A percentile compares a stretch with the other conserved stretches of the same genome.
phyloP scores from a whole-genome alignment of 1,284 basidiomycete species.

The Cryptococcus sp. region DNA sequence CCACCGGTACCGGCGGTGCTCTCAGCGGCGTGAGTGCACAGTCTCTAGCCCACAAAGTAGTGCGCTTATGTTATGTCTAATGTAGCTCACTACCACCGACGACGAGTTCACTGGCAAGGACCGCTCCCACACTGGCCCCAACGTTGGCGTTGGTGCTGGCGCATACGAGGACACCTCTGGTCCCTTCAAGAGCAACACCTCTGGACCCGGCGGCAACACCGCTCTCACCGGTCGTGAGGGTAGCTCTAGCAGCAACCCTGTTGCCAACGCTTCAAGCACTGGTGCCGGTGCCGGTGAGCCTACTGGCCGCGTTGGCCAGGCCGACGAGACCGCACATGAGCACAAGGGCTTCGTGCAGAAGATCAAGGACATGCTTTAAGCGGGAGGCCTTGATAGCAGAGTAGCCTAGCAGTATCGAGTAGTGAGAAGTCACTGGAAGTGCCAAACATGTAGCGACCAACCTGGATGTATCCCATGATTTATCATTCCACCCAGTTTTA shows the following conservation, averaged over 20 bases:
- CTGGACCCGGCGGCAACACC: conserved; percentile 34
- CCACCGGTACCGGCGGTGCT: conserved; percentile 5
- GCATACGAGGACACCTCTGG: conserved; percentile 36
- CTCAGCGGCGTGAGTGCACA: conserved; percentile 7
- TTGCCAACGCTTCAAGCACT: conserved; percentile 22
- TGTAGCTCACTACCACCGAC: conserved; percentile 35
- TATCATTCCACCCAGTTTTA: no score
- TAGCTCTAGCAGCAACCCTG: conserved; percentile 30
- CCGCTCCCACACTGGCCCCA: conserved; percentile 15
- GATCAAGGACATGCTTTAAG: conserved; percentile 31
- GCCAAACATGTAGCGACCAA: no score
- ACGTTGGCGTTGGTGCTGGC: conserved; percentile 16
- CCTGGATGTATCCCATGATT: no score
- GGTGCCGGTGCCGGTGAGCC: conserved; percentile 7
- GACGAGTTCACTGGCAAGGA: conserved; percentile 35
- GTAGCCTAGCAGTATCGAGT: no score
- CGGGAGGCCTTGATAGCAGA: not conserved
- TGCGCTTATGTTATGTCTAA: not conserved
- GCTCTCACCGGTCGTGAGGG: conserved; percentile 45
- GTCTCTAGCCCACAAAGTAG: conserved; percentile 6
- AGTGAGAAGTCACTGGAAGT: no score
- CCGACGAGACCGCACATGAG: conserved; percentile 6
- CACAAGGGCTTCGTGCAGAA: conserved; percentile 39
- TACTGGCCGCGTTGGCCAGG: conserved; percentile 2
- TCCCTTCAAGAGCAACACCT: conserved; percentile 31